A percentile compares a stretch with the other conserved stretches of the same genome.
These are phyloP conservation scores for Entomortierella chlamydospora DNA, from an alignment of 192 early-diverging fungal genomes.

Conservation along the genomic window DNA sequence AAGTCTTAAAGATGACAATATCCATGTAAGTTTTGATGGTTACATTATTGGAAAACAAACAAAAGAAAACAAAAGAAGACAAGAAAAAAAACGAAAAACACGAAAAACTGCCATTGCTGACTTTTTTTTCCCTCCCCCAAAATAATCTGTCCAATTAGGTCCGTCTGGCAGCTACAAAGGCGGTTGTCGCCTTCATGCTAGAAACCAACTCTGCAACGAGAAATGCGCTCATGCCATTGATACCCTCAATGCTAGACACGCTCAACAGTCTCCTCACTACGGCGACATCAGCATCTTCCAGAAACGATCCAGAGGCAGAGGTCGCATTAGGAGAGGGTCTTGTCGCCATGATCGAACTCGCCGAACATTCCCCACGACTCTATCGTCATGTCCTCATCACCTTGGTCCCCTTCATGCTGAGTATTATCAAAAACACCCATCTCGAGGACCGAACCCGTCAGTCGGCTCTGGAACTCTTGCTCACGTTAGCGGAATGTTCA, in stretches of 20 bases:
- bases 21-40: conserved; percentile 11
- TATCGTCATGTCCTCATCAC: conserved; percentile 79
- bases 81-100: neutral
- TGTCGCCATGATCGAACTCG: conserved; percentile 83
- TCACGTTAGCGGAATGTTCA: conserved; percentile 88
- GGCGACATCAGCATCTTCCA: neutral
- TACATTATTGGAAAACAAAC: too few species aligned
- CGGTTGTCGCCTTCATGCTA: conserved; percentile 77
- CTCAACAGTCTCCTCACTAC: conserved; percentile 63
- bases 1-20: conserved; percentile 69
- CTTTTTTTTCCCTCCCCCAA: neutral
- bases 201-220: conserved; percentile 68
- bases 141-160: conserved; percentile 52
- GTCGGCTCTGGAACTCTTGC: conserved; percentile 88
- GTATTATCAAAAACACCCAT: conserved; percentile 79
- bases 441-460: conserved; percentile 87
- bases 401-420: conserved; percentile 80
- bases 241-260: conserved; percentile 86
- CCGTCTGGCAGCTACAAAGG: conserved; percentile 80
- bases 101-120: neutral
- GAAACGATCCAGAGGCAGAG: conserved; percentile 65
- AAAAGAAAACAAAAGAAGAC: neutral
- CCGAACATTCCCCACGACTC: conserved; percentile 81
- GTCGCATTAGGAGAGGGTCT: conserved; percentile 74
- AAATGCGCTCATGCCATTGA: conserved; percentile 65